Evolutionary conservation across 805 yeast species (phyloP).

Genomic region (Monosporozyma aerobia): DNA sequence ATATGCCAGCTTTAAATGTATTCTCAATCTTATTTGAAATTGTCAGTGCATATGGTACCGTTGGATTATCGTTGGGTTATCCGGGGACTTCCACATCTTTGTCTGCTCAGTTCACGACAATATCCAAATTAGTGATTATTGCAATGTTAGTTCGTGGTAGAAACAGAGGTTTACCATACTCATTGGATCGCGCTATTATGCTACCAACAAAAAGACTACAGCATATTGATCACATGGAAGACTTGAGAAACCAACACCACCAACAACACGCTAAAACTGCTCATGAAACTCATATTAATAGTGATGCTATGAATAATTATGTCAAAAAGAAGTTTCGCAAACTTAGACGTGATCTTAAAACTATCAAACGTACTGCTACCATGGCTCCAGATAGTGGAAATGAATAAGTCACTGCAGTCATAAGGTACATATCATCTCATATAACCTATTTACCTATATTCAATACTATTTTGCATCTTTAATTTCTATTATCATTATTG

Average conservation of each 20-base stretch:
- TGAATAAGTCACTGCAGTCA: not conserved
- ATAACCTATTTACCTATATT: not conserved
- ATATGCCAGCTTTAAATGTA: conserved; percentile 45
- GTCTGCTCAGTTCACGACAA: conserved; percentile 56
- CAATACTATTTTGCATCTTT: not conserved
- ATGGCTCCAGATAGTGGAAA: not conserved
- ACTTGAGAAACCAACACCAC: conserved; percentile 7
- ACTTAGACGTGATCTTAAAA: not conserved
- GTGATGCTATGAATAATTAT: conserved; percentile 23
- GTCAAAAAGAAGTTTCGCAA: conserved; percentile 9
- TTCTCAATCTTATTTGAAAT: conserved; percentile 77
- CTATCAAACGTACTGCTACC: conserved; percentile 1
- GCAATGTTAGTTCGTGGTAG: conserved; percentile 91
- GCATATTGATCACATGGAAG: conserved; percentile 51
- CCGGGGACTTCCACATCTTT: conserved; percentile 60
- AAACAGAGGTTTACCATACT: conserved; percentile 91
- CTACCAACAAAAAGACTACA: conserved; percentile 61
- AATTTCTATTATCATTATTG: not conserved
- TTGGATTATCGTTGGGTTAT: conserved; percentile 83
- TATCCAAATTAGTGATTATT: conserved; percentile 76
- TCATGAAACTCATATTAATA: not conserved
- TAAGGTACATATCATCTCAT: not conserved
- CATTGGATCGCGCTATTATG: conserved; percentile 88
- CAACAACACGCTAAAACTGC: not conserved
- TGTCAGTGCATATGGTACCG: conserved; percentile 93